These are phyloP conservation scores for Agrocybe chaxingu DNA, from an alignment of 768 basidiomycete genomes.

Conservation along the genomic window DNA sequence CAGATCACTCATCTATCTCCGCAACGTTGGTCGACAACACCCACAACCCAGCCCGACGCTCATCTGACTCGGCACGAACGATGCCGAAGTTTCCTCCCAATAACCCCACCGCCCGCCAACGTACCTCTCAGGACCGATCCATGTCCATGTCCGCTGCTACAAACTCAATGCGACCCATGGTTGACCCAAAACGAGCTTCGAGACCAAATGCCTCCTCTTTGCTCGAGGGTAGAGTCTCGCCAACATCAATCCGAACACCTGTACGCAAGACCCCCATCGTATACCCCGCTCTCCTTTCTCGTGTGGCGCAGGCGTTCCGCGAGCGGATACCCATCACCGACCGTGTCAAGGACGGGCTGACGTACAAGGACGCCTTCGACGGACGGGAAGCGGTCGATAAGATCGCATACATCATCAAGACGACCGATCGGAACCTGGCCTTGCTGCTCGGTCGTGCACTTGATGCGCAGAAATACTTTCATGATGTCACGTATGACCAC, in stretches of 20 bases:
- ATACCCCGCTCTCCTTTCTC: constrained; percentile 94
- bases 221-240: constrained; percentile 36
- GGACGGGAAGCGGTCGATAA: constrained; percentile 97
- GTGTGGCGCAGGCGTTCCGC: constrained; percentile 91
- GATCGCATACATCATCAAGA: constrained; percentile 97
- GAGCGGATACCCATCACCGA: constrained; percentile 76
- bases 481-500: constrained; percentile 99
- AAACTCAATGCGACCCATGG: constrained; percentile 42
- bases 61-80: constrained; percentile 68
- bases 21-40: constrained; percentile 31
- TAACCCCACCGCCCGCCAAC: constrained; percentile 51
- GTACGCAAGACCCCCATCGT: constrained; percentile 69
- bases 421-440: constrained; percentile 94
- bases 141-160: constrained; percentile 75
- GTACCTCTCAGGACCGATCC: constrained; percentile 62
- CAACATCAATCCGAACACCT: constrained; percentile 33
- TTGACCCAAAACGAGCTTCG: constrained; percentile 34
- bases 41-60: constrained; percentile 44
- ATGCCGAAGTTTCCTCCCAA: constrained; percentile 41
- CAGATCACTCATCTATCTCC: constrained; percentile 39
- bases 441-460: constrained; percentile 92
- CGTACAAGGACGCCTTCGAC: constrained; percentile 95
- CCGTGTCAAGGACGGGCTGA: constrained; percentile 89
- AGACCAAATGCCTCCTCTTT: constrained; percentile 25
- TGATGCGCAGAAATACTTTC: constrained; percentile 98